A percentile compares a stretch with the other conserved stretches of the same genome.
phyloP scores from a whole-genome alignment of 2,329 filamentous ascomycete species.

The Fusarium citri region DNA sequence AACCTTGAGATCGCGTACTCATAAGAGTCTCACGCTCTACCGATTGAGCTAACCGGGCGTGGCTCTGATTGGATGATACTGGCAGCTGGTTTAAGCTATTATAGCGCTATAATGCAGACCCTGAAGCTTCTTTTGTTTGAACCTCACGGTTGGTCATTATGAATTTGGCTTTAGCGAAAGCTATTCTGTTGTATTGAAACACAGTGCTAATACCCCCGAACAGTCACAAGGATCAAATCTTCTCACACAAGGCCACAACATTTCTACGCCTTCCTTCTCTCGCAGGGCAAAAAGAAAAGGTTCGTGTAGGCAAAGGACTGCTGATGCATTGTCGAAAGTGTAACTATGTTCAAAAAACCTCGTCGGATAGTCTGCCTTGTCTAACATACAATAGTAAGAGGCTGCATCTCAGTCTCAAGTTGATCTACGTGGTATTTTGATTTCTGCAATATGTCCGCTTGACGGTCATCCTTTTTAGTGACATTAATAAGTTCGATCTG shows the following conservation, averaged over 20 bases:
- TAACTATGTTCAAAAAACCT: background rate
- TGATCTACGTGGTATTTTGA: background rate
- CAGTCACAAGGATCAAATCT: background rate
- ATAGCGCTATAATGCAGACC: background rate
- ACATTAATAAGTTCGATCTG: background rate
- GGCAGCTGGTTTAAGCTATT: fast-evolving
- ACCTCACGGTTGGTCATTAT: background rate
- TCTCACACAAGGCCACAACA: background rate
- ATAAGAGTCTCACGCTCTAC: constrained; percentile 77
- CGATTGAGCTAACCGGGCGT: constrained; percentile 53
- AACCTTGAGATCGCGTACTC: constrained; percentile 62
- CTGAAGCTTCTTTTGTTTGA: background rate
- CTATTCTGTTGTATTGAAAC: background rate
- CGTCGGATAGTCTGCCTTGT: background rate
- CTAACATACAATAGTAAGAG: too few species aligned
- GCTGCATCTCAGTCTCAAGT: background rate
- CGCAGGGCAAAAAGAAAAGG: too few species aligned
- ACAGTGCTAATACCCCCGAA: background rate
- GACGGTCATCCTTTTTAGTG: background rate
- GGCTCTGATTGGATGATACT: constrained; percentile 33
- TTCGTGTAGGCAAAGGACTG: background rate
- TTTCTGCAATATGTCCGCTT: background rate
- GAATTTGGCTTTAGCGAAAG: background rate
- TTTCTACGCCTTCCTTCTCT: background rate
- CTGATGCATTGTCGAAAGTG: background rate